Evolutionary conservation across 345 rosid genomes (phyloP).

Genomic region (Arabis alpina): DNA sequence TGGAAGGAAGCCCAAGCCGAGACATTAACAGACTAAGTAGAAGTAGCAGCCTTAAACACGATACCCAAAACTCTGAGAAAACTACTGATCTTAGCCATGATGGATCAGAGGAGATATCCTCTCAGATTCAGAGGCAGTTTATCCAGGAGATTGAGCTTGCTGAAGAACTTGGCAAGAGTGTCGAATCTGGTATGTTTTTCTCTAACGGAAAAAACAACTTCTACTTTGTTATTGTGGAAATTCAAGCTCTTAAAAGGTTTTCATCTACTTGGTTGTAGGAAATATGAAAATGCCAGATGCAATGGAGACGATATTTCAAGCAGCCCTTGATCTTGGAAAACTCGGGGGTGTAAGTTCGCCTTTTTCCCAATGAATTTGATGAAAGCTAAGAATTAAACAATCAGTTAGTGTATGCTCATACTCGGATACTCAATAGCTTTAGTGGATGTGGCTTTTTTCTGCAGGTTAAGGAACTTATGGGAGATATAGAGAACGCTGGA

Average conservation of each 20-base stretch:
- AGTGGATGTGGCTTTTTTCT: conserved; percentile 11
- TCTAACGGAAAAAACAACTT: background rate
- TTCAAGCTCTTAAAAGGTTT: conserved; percentile 25
- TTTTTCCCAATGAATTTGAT: background rate
- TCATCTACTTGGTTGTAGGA: conserved; percentile 54
- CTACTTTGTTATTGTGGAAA: conserved; percentile 2
- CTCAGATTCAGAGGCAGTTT: conserved; percentile 76
- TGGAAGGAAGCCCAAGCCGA: conserved; percentile 78
- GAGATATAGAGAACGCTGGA: conserved; percentile 65
- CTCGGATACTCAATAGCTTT: background rate
- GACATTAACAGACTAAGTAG: conserved; percentile 55
- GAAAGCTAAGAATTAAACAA: background rate
- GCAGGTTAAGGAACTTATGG: conserved; percentile 85
- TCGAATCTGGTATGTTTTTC: conserved; percentile 70
- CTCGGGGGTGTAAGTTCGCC: conserved; percentile 71
- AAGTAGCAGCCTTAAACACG: conserved; percentile 56
- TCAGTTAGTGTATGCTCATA: background rate
- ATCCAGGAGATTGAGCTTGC: conserved; percentile 80
- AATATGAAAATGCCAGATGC: conserved; percentile 88
- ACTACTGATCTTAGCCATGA: conserved; percentile 42
- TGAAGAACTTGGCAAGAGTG: conserved; percentile 75
- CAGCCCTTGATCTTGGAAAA: conserved; percentile 84
- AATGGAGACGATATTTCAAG: conserved; percentile 90
- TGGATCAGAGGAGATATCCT: conserved; percentile 57
- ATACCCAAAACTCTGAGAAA: conserved; percentile 50